Base-by-base conservation (phyloP, 371 early-diverging fungal species). In the Cokeromyces recurvatus region DNA sequence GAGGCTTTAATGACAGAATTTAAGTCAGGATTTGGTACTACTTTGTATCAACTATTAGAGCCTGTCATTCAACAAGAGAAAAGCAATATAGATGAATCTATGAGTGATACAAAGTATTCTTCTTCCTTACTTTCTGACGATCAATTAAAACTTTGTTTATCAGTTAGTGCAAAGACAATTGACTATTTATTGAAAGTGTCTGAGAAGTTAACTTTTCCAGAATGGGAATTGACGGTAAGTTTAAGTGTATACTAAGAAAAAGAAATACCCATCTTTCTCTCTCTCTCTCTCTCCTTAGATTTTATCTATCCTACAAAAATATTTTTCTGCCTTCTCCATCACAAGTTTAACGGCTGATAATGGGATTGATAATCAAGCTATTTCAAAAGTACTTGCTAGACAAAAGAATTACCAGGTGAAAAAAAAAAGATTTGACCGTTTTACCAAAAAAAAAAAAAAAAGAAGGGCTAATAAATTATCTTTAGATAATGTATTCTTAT, bases 401-500 rank as follows among this genome's bases (percentile, higher is more conserved):
- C 70, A 72, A 59, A 64, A 64, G 29, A 63, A 60, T 22, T 72
- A 74, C 31, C 77, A 74, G 55, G 73, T 68, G 59, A 32, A n/a
- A n/a, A n/a, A n/a, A n/a, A n/a, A n/a, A n/a, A n/a, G n/a, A n/a
- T n/a, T n/a, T n/a, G n/a, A n/a, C n/a, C n/a, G n/a, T n/a, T n/a
- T n/a, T 27, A 24, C 29, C 29, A 27, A 27, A 27, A 5, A 27
- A 27, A 27, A 7, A 27, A 11, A 11, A 27, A 27, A 7, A 5
- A 7, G 29, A 1, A 12, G 25, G 17, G 2, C 9, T 27, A 29
- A 5, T 42, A 15, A 12, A 11, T 15, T 47, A 12, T 12, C 15
- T 15, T 9, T 47, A 82, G 79, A 81, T 82, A 78, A 72, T 81
- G 41, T 81, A 77, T 46, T 73, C 81, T 0, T 82, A 84, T 45